Evolutionary conservation across 331 rosid genomes (phyloP).

Genomic region (Malus hybrid): DNA sequence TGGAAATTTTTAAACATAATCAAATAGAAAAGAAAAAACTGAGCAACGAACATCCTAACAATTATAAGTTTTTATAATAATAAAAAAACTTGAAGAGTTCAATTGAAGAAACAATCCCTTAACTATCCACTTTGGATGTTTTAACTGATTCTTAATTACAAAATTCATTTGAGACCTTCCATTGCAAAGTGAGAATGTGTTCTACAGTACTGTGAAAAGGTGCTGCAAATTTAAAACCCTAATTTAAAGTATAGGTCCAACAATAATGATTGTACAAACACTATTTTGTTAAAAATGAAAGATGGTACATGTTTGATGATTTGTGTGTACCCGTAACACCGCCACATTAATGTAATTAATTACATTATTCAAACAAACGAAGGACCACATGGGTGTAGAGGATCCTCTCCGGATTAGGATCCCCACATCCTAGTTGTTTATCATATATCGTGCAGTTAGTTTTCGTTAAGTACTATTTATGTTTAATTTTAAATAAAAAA

Average conservation of each 20-base stretch:
- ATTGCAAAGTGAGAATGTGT: neutral
- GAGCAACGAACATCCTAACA: neutral
- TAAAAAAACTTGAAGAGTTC: too few species aligned
- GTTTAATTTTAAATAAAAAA: too few species aligned
- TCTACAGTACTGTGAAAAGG: neutral
- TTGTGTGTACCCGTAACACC: neutral
- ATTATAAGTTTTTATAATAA: neutral
- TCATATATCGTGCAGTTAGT: too few species aligned
- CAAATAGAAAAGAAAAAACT: neutral
- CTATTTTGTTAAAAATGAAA: neutral
- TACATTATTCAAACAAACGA: neutral
- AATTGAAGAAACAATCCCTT: too few species aligned
- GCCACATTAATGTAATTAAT: neutral
- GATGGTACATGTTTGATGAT: too few species aligned
- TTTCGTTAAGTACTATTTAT: too few species aligned
- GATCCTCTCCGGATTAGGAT: too few species aligned
- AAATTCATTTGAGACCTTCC: neutral
- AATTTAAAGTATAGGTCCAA: too few species aligned
- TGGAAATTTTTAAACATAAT: neutral
- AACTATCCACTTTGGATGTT: neutral
- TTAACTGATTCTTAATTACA: neutral
- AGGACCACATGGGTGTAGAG: neutral
- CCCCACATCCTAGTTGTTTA: fast-evolving
- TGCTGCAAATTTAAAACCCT: too few species aligned
- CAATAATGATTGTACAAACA: neutral